Percentiles rank a stretch among this genome's conserved stretches.
These are phyloP conservation scores for Colletotrichum sp. DNA, from an alignment of 2,329 filamentous ascomycete species.

Conservation along the genomic window DNA sequence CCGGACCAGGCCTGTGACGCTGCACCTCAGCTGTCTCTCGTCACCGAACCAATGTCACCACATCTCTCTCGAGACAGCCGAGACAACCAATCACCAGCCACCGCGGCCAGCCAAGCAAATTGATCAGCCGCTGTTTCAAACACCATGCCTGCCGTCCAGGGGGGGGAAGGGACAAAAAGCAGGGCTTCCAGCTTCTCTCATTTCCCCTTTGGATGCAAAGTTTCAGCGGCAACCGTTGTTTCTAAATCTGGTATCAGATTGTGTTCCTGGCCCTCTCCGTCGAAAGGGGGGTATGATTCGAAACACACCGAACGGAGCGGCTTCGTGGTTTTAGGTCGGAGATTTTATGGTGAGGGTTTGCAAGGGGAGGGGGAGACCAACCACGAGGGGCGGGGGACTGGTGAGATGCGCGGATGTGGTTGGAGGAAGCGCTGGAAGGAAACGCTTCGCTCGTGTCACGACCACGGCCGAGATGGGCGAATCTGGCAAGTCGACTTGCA, in stretches of 20 bases:
- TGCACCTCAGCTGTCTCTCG: slow-evolving; percentile 4
- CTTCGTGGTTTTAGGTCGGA: not conserved
- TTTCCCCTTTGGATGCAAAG: not conserved
- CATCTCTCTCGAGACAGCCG: not conserved
- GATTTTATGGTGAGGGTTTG: not conserved
- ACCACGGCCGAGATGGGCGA: not conserved
- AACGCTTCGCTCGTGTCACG: not conserved
- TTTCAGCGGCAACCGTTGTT: slow-evolving; percentile 4
- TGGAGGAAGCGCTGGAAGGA: not conserved
- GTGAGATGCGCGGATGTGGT: not conserved
- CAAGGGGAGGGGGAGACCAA: not conserved
- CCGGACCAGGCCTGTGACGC: not conserved
- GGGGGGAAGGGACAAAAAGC: not conserved
- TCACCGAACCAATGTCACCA: not conserved
- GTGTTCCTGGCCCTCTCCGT: not conserved
- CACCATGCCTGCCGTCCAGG: not conserved
- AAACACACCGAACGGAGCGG: not conserved
- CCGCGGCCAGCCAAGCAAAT: not conserved
- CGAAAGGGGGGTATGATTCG: not conserved
- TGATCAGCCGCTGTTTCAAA: not conserved
- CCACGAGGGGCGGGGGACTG: not conserved
- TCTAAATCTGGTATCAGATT: not conserved
- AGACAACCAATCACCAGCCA: not conserved
- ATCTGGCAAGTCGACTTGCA: not conserved
- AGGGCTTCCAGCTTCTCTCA: not conserved